These are phyloP conservation scores for Priceomyces haplophilus DNA, from an alignment of 805 yeast species.

Conservation along the genomic window DNA sequence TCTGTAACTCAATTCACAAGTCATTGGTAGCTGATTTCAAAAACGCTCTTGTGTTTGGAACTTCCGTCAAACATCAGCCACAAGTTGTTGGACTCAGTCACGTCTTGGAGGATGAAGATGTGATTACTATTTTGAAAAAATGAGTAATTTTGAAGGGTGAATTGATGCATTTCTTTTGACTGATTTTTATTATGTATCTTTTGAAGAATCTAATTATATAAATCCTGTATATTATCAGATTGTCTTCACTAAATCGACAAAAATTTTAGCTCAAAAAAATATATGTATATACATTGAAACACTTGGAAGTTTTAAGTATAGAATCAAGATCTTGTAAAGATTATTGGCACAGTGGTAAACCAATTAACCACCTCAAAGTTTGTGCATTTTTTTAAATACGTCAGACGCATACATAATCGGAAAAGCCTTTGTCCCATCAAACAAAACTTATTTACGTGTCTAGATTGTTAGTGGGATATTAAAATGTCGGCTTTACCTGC, in stretches of 20 bases:
- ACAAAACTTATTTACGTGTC: background rate
- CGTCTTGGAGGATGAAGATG: slow-evolving; percentile 90
- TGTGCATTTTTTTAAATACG: too few relatives aligned
- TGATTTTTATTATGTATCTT: background rate
- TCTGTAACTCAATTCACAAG: slow-evolving; percentile 95
- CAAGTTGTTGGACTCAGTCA: slow-evolving; percentile 91
- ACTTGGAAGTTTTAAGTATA: background rate
- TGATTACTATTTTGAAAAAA: slow-evolving; percentile 88
- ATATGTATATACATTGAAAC: background rate
- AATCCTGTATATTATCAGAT: background rate
- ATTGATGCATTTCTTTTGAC: background rate
- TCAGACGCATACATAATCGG: too few relatives aligned
- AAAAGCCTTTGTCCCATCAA: background rate
- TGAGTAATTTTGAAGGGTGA: slow-evolving; percentile 13
- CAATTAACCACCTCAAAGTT: background rate
- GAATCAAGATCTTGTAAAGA: background rate
- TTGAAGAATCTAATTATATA: background rate
- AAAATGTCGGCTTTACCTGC: slow-evolving; percentile 52
- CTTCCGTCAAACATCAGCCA: slow-evolving; percentile 96
- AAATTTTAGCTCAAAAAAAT: background rate
- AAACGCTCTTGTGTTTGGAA: slow-evolving; percentile 89
- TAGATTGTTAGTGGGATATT: background rate
- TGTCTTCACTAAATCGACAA: background rate
- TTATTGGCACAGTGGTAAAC: background rate
- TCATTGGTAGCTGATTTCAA: slow-evolving; percentile 90